Evolutionary conservation across 495 filamentous ascomycete genomes (phyloP).

Genomic region (Xanthoparmelia taractica): DNA sequence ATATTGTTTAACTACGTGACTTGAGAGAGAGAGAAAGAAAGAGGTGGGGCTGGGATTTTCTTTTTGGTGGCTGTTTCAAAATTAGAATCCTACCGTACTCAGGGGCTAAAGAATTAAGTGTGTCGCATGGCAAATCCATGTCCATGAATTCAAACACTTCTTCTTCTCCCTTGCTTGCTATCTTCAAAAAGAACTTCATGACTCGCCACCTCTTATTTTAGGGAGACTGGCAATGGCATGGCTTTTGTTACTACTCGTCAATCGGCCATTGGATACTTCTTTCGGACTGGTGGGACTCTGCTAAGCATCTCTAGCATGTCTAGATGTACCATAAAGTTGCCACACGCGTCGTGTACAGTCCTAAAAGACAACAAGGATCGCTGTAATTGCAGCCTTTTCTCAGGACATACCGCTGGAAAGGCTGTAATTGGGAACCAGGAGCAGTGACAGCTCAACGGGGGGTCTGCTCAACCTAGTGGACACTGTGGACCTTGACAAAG

Average conservation of each 20-base stretch:
- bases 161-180: background rate
- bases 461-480: background rate
- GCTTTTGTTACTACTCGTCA: background rate
- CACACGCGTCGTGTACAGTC: background rate
- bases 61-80: background rate
- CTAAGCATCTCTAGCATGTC: background rate
- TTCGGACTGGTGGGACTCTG: background rate
- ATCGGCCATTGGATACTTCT: background rate
- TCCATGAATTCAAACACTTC: background rate
- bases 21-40: too few species aligned
- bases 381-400: background rate
- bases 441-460: background rate
- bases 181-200: background rate
- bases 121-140: background rate
- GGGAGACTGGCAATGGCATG: too few species aligned
- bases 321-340: background rate
- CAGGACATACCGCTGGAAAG: background rate
- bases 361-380: background rate
- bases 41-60: background rate
- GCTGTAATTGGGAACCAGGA: background rate
- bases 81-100: background rate
- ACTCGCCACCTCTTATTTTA: too few species aligned
- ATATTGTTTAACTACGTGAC: too few species aligned
- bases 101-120: background rate
- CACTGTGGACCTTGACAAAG: background rate